Evolutionary conservation across 305 asterid genomes (phyloP).

Genomic region (Solanum hybrid): DNA sequence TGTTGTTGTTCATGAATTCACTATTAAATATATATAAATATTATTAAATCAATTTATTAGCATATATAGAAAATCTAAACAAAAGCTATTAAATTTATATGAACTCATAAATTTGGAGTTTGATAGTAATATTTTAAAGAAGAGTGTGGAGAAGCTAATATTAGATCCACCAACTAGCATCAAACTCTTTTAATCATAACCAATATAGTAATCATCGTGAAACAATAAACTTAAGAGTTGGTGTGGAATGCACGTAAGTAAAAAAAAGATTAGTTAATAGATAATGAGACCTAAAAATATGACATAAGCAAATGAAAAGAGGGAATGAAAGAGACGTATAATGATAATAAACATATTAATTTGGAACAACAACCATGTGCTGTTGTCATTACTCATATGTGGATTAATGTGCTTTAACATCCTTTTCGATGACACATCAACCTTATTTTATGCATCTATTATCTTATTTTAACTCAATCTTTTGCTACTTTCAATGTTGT

Average conservation of each 20-base stretch:
- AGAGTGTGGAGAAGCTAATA: background rate
- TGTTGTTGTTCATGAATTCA: background rate
- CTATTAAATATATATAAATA: background rate
- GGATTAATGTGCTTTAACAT: background rate
- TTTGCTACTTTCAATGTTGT: background rate
- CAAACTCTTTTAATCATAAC: background rate
- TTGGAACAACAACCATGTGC: background rate
- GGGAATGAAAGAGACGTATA: conserved; percentile 27
- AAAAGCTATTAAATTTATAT: background rate
- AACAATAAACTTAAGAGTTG: background rate
- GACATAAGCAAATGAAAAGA: conserved; percentile 27
- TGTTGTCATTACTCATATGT: background rate
- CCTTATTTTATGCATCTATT: background rate
- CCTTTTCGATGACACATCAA: conserved; percentile 3
- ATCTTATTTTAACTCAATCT: background rate
- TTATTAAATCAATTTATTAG: background rate
- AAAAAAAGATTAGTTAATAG: background rate
- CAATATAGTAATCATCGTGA: background rate
- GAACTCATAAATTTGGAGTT: background rate
- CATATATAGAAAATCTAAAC: background rate
- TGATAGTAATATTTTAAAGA: background rate
- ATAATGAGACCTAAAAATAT: conserved; percentile 2
- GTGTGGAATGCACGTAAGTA: conserved; percentile 13
- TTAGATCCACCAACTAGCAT: background rate
- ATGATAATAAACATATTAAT: conserved; percentile 10